Evolutionary conservation across 1,139 yeast genomes (phyloP), one percentile per base, ranked within the genome.

Genomic region (Pichiaceae sp.): DNA sequence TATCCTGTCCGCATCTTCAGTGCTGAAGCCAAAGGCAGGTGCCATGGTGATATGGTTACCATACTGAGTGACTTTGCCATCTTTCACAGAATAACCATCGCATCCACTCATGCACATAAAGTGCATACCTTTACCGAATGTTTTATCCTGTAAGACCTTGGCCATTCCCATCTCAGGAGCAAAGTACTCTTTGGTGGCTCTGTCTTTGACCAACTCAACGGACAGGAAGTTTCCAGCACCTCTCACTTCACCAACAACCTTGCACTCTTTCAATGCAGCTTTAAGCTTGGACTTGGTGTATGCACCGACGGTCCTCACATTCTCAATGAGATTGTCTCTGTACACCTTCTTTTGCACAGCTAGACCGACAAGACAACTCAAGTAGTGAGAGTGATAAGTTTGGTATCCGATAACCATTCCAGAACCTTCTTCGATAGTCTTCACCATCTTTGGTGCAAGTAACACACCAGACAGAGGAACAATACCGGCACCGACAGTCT

Each of bases 141-240:
- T 57, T 35, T 56, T 49, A 8, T 59, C 61, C 33, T 57, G 54
- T 34, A 72, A 56, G 34, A 54, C 54, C 34, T 53, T 52, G 18
- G 60, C 57, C 20, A 59, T 54, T 17, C 57, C 57, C 31, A 56
- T 42, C 11, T 48, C 47, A 17, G 60, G 50, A 14, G 59, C 61
- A 42, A 72, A 72, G 12, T 68, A 63, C 46, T 71, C 72, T 47
- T 71, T 73, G 24, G 79, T 68, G 9, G 39, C 50, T 40, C 64
- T 64, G 50, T 75, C 63, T 47, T 72, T 66, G 49, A 72, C 64
- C 44, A 74, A 77, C 54, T 76, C 82, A 40, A 75, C 47, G 4
- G 75, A 62, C 73, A 79, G 72, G 57, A 76, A 76, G 16, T 76
- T 73, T 42, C 80, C 81, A 42, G 68, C 55, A 31, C 82, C 82